Base-by-base conservation (phyloP, 2,329 filamentous ascomycete genomes). In the Penicillium janthinellum region DNA sequence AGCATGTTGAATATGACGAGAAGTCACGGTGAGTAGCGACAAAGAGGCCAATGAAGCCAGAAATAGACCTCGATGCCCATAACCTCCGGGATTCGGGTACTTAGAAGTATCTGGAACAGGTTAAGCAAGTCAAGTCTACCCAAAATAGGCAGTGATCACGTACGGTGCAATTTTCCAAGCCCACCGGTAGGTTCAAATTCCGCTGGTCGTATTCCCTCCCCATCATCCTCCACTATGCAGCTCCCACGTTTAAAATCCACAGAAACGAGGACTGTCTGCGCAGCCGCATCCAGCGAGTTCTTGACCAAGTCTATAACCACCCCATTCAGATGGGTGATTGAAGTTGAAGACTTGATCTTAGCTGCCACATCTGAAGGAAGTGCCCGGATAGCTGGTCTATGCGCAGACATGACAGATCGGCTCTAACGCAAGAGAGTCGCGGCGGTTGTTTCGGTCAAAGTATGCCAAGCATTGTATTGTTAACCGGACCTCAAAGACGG, bases 211-310 rank as follows among this genome's bases (percentile, higher is more conserved):
- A 99, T 96, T 0, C 95, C 95, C 15, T 80, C 58, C 1, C 95
- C 95, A 76, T 98, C 84, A 72, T 99, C 95, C 70, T 96, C 90
- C 5, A 97, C 84, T 0, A 83, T 82, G 74, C 93, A 96, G 66
- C 84, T 86, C 5, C 92, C 94, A 25, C 88, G 87, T 55, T 77
- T 75, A 71, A 91, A 92, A 76, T 97, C 90, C 22, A 96, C 80
- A 0, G 82, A 84, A 56, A 96, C 80, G 55, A 85, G 85, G 62
- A 97, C 78, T 57, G 83, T 89, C 37, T 81, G 83, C 15, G 93
- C 88, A 48, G 80, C 79, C 4, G 92, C 91, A 79, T 99, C 95
- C 12, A 99, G 81, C 0, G 92, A 86, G 73, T 99, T 99, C 73
- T 89, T 87, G 28, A 96, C 68, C 10, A 98, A 82, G 48, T 90